Conservation (phyloP, 352 stramenopile genomes). For the Globisporangium nodosum region DNA sequence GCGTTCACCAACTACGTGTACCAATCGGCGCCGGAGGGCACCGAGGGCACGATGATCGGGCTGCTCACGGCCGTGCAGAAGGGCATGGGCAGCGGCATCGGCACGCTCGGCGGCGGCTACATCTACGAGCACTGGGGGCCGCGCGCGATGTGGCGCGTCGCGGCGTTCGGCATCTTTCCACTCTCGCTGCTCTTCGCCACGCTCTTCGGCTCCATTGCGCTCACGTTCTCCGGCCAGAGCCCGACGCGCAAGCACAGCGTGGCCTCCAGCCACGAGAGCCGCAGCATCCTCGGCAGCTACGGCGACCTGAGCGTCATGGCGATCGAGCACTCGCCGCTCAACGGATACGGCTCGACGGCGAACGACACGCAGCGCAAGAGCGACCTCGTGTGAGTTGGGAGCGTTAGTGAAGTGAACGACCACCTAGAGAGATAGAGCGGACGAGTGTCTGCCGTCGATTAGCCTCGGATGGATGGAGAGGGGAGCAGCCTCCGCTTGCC, state of each 20-base stretch:
- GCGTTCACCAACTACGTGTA: constrained; percentile 79
- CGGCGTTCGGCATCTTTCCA: constrained; percentile 40
- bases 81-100: constrained; percentile 49
- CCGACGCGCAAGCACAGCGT: constrained; percentile 12
- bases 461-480: not conserved
- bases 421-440: not conserved
- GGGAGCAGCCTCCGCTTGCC: too few species aligned
- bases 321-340: not conserved
- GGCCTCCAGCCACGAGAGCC: constrained; percentile 2
- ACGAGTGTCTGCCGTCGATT: not conserved
- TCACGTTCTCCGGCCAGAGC: constrained; percentile 18
- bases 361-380: not conserved
- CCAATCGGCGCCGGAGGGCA: constrained; percentile 47
- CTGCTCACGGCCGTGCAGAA: constrained; percentile 61
- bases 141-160: constrained; percentile 57
- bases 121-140: constrained; percentile 61
- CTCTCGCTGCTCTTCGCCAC: constrained; percentile 33
- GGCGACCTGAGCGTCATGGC: constrained; percentile 7
- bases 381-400: not conserved
- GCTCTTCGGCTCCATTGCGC: constrained; percentile 40
- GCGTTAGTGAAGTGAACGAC: not conserved
- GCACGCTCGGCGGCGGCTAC: constrained; percentile 63
- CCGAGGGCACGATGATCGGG: constrained; percentile 70
- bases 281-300: constrained; percentile 5
- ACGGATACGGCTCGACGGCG: not conserved